phyloP scores from a whole-genome alignment of 1,284 basidiomycete species.

The Inonotus hispidus region DNA sequence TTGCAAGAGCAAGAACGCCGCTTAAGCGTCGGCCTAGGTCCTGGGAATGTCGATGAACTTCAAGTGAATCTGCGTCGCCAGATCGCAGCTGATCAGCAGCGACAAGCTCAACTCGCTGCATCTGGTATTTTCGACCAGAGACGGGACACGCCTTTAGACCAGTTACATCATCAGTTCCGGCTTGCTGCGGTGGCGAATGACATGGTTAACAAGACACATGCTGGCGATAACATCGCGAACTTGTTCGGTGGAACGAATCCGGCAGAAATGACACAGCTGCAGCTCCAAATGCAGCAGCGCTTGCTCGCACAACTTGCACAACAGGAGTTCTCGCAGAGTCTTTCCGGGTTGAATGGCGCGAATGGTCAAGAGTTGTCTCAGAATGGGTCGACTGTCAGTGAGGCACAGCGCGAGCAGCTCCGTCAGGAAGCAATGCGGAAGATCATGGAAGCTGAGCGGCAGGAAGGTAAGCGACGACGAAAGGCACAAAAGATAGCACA shows the following conservation, averaged over 20 bases:
- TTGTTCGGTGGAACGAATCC: conserved; percentile 10
- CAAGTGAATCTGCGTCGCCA: conserved; percentile 13
- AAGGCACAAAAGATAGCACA: conserved; percentile 82
- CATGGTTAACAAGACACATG: conserved; percentile 11
- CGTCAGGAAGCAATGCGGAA: conserved; percentile 76
- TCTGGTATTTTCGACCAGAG: conserved; percentile 38
- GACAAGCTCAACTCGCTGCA: conserved; percentile 32
- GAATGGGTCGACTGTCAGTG: conserved; percentile 35
- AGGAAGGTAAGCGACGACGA: conserved; percentile 76
- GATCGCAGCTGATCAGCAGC: conserved; percentile 12
- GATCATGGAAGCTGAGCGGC: conserved; percentile 81
- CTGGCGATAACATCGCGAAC: not conserved
- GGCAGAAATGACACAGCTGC: conserved; percentile 40
- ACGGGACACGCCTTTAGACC: conserved; percentile 14
- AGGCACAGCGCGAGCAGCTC: conserved; percentile 55
- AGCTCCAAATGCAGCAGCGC: conserved; percentile 68
- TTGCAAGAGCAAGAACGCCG: conserved; percentile 5
- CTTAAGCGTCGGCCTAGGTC: not conserved
- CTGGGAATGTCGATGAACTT: conserved; percentile 6
- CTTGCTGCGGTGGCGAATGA: conserved; percentile 12
- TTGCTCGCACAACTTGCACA: conserved; percentile 68
- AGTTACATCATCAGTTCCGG: conserved; percentile 13
- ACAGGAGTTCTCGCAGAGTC: conserved; percentile 56
- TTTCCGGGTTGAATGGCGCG: conserved; percentile 43
- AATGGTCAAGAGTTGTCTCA: conserved; percentile 18